Percentiles rank a stretch among this genome's conserved stretches.
phyloP scores from a whole-genome alignment of 345 rosid genomes.

The Brassica napus region DNA sequence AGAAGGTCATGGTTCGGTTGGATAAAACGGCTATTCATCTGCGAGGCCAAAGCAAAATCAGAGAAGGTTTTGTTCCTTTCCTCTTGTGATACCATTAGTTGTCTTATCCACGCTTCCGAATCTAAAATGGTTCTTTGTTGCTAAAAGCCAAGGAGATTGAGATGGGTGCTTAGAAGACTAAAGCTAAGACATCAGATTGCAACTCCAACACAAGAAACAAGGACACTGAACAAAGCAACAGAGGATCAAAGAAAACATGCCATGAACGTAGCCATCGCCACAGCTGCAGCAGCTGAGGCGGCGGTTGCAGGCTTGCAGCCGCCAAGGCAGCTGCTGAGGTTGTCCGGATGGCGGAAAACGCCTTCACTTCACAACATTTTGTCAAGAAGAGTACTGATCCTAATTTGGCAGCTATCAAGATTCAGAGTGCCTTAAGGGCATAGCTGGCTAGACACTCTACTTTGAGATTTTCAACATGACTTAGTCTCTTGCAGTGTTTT shows the following conservation, averaged over 20 bases:
- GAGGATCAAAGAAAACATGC: conserved; percentile 80
- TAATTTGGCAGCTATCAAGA: conserved; percentile 60
- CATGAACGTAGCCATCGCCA: conserved; percentile 76
- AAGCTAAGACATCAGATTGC: conserved; percentile 57
- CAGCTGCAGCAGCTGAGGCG: conserved; percentile 89
- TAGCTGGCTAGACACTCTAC: conserved; percentile 58
- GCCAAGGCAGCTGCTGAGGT: conserved; percentile 94
- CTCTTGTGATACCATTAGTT: not conserved
- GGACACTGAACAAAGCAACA: conserved; percentile 54
- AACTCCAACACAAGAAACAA: conserved; percentile 41
- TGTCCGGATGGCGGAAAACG: conserved; percentile 56
- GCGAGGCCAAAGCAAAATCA: conserved; percentile 50
- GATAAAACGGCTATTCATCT: conserved; percentile 56
- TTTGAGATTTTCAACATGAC: not conserved
- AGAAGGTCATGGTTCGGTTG: conserved; percentile 62
- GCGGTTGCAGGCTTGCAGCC: conserved; percentile 80
- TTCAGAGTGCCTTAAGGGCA: conserved; percentile 79
- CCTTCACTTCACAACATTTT: conserved; percentile 44
- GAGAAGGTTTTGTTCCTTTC: conserved; percentile 52
- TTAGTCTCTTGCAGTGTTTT: not conserved
- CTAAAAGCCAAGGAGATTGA: conserved; percentile 58
- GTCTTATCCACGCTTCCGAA: not conserved
- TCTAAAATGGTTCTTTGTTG: not conserved
- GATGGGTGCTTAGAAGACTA: conserved; percentile 54
- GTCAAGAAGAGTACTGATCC: conserved; percentile 33